These are phyloP conservation scores for Amanita pseudoporphyria DNA, from an alignment of 768 basidiomycete species.

Conservation along the genomic window DNA sequence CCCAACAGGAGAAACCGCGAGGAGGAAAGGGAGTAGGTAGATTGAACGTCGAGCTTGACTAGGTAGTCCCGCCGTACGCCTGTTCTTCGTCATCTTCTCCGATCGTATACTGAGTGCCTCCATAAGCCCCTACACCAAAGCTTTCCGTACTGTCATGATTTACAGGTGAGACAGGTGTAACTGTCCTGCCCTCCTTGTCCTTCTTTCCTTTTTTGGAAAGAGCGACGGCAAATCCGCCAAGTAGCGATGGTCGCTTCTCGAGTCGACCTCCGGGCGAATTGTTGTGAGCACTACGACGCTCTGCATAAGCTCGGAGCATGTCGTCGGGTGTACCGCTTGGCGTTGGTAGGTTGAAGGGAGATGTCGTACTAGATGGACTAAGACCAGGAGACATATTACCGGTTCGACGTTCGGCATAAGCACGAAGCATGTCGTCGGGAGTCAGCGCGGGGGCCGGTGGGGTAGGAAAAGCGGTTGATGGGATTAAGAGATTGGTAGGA, in stretches of 20 bases:
- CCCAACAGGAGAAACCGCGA: too few species aligned
- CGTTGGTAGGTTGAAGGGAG: not conserved
- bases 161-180: not conserved
- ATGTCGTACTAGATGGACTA: not conserved
- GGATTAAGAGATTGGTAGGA: constrained; percentile 15
- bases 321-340: constrained; percentile 4
- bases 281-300: constrained; percentile 10
- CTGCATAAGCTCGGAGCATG: constrained; percentile 12
- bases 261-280: not conserved
- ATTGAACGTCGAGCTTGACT: too few species aligned
- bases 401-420: constrained; percentile 44
- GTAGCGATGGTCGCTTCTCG: not conserved
- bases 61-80: constrained; percentile 1
- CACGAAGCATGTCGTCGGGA: constrained; percentile 72
- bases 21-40: too few species aligned
- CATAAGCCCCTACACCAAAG: constrained; percentile 11
- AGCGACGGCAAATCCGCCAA: constrained; percentile 6
- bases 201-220: constrained; percentile 7
- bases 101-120: constrained; percentile 22
- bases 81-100: constrained; percentile 20
- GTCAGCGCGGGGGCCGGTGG: constrained; percentile 31
- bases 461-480: constrained; percentile 9
- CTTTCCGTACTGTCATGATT: not conserved
- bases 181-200: not conserved
- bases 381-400: not conserved